Evolutionary conservation across 2,329 filamentous ascomycete genomes (phyloP), one percentile per base, ranked within the genome.

Genomic region (Leptographium lundbergii): DNA sequence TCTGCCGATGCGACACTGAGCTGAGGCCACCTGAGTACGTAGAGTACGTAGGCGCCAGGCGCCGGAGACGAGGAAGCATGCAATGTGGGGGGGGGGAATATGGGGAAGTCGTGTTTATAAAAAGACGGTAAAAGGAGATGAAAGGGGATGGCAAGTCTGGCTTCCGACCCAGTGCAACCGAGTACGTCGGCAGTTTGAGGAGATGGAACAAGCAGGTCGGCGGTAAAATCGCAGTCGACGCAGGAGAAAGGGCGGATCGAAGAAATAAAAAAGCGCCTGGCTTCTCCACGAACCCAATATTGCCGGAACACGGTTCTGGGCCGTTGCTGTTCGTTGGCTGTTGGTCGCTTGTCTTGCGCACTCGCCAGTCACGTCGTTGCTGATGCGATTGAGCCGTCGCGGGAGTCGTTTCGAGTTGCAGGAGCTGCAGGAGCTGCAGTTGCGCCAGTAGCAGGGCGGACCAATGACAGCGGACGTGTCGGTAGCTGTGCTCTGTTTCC

Each of bases 71-170:
- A 55, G 29, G 36, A 47, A 45, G 36, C 32, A 55, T 47, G 24
- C n/a, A 27, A 42, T 25, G 32, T 39, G 52, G 52, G 25, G n/a
- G n/a, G n/a, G n/a, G n/a, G n/a, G n/a, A n/a, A 45, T 54, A 54
- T 54, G 52, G 52, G 25, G 54, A 45, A 29, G 34, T 14, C 9
- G 36, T 55, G 36, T 24, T 50, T 45, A 53, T 32, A 36, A 58
- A 36, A 53, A 39, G 42, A 25, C 54, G 59, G 24, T 19, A 42
- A 54, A 58, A 57, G n/a, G 54, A 59, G 54, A 59, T 61, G 59
- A 59, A 57, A 57, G 57, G 57, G 59, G 56, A 45, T 22, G 47
- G 24, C 19, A 42, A 54, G 57, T 47, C 19, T 24, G 45, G 14
- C 42, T 19, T 24, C 19, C 19, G 45, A 9, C 42, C 14, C 17